Percentiles rank a stretch among this genome's conserved stretches.
Evolutionary conservation across 2,329 filamentous ascomycete genomes (phyloP).

Genomic region (Clonostachys sp.): DNA sequence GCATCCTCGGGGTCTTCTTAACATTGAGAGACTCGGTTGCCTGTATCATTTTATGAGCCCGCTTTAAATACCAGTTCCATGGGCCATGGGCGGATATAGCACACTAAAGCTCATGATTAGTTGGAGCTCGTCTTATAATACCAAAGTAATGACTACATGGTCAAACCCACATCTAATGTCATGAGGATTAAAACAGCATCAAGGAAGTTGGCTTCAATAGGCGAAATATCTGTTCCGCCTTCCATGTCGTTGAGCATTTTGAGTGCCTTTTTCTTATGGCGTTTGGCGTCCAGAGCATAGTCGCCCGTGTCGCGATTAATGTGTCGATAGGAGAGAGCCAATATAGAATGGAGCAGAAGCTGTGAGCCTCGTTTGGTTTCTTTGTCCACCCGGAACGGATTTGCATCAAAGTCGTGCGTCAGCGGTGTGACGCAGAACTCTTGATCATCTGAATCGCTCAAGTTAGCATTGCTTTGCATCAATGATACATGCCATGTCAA

Average conservation of each 20-base stretch:
- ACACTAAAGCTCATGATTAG: slow-evolving; percentile 10
- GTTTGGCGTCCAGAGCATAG: slow-evolving; percentile 10
- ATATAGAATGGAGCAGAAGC: slow-evolving; percentile 21
- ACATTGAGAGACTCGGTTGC: slow-evolving; percentile 7
- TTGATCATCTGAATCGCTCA: slow-evolving; percentile 16
- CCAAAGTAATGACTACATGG: neutral
- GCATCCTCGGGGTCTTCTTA: slow-evolving; percentile 10
- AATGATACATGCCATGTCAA: no score
- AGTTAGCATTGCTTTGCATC: no score
- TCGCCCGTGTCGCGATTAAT: slow-evolving; percentile 16
- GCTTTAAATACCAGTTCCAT: slow-evolving; percentile 17
- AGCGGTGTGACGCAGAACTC: slow-evolving; percentile 25
- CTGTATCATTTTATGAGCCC: slow-evolving; percentile 14
- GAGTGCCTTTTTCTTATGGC: slow-evolving; percentile 13
- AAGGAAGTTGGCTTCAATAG: slow-evolving; percentile 9
- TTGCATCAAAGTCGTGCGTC: slow-evolving; percentile 19
- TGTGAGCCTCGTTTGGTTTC: slow-evolving; percentile 10
- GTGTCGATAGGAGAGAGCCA: slow-evolving; percentile 20
- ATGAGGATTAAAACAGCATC: slow-evolving; percentile 22
- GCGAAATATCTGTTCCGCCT: neutral
- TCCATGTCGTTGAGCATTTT: slow-evolving; percentile 11
- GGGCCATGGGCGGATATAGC: slow-evolving; percentile 22
- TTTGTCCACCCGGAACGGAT: slow-evolving; percentile 20
- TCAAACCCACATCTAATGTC: slow-evolving; percentile 20
- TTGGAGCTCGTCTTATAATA: neutral